Evolutionary conservation across 257 asterid species (phyloP).

Genomic region (Scutellaria minor): DNA sequence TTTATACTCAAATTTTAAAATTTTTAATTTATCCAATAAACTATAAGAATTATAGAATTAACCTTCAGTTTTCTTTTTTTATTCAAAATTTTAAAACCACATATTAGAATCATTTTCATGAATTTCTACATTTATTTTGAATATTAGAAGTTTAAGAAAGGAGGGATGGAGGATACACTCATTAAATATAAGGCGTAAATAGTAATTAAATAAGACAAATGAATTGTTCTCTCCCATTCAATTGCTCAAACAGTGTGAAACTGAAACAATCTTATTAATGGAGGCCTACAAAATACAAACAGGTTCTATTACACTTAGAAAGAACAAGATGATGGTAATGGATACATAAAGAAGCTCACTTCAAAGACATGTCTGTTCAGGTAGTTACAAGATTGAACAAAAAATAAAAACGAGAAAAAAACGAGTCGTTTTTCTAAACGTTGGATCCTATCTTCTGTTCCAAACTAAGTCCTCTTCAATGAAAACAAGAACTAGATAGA

Average conservation of each 20-base stretch:
- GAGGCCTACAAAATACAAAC: too few species aligned
- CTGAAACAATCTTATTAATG: background rate
- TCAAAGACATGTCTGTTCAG: background rate
- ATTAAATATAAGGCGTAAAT: too few species aligned
- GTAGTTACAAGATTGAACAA: constrained; percentile 18
- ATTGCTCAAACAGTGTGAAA: background rate
- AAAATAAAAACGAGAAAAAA: background rate
- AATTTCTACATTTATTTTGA: too few species aligned
- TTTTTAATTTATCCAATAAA: too few species aligned
- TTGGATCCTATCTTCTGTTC: background rate
- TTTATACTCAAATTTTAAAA: too few species aligned
- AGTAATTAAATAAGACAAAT: background rate
- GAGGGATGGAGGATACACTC: too few species aligned
- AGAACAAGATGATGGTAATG: background rate
- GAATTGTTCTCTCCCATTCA: background rate
- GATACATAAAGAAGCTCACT: constrained; percentile 2
- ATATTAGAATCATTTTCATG: too few species aligned
- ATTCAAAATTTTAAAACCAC: too few species aligned
- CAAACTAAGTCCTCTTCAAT: background rate
- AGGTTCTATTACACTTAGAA: background rate
- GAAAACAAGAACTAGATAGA: constrained; percentile 9
- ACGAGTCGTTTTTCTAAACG: background rate
- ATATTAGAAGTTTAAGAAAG: too few species aligned
- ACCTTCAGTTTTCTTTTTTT: too few species aligned
- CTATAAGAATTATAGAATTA: too few species aligned